Evolutionary conservation across 2,329 filamentous ascomycete genomes (phyloP), one percentile per base, ranked within the genome.

Genomic region (Alternaria incomplexa): DNA sequence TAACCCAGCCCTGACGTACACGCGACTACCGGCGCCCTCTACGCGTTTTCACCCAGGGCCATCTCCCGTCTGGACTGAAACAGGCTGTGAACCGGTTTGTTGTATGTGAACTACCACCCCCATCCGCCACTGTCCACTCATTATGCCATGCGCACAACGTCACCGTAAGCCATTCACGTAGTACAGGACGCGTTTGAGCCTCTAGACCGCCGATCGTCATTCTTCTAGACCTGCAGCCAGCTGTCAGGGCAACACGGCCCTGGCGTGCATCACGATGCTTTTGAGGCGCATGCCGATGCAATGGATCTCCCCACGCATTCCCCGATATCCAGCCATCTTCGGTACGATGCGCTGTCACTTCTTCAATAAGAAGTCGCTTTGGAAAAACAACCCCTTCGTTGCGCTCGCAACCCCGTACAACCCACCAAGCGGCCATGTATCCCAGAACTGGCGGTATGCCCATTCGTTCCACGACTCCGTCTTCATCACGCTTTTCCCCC

Each of bases 381-480:
- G 58, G 36, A 77, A 61, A 54, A 78, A 25, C 46, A 79, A 61
- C 9, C 73, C 74, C 54, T 77, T 79, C 4, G 78, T 69, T 48
- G 79, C 77, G 61, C 73, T 79, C 43, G 72, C 69, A n/a, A 81
- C 77, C 0, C 80, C 80, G 63, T 81, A 81, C 63, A 81, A 17
- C 3, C 80, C 80, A 3, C 77, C 76, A 6, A 81, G 54, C 6
- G 80, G 79, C 77, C 79, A 80, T 10, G 68, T 74, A 13, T 67
- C 65, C 78, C 77, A 80, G 36, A 79, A 70, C 4, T 57, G 53
- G 10, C 67, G 57, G 20, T 67, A 64, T 23, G 70, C 59, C 73
- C 78, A 78, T 11, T 70, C 67, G 4, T 52, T 53, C 79, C 78
- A 80, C 10, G 64, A 65, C 46, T 73, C 67, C 26, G 32, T 13